These are phyloP conservation scores for Phytophthora chlamydospora DNA, from an alignment of 352 stramenopile genomes.

Conservation along the genomic window DNA sequence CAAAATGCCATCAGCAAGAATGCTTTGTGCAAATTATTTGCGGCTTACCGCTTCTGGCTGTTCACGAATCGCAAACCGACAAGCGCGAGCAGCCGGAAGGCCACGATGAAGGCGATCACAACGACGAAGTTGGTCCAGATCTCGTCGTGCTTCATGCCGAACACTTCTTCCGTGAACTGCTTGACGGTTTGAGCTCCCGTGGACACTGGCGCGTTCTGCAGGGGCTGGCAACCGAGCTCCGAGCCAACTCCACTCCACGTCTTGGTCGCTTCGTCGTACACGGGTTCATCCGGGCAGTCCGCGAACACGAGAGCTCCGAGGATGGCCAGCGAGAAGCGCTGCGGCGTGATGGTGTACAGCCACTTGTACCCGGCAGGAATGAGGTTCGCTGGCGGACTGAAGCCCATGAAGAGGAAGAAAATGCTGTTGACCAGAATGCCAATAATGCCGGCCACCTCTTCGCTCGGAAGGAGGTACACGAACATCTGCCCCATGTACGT, in stretches of 20 bases:
- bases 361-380: conserved; percentile 48
- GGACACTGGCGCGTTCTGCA: conserved; percentile 38
- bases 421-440: conserved; percentile 41
- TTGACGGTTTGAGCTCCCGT: conserved; percentile 43
- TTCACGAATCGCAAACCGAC: conserved; percentile 58
- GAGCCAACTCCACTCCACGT: conserved; percentile 31
- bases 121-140: conserved; percentile 45
- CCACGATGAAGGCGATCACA: conserved; percentile 45
- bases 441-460: conserved; percentile 35
- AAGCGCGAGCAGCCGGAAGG: conserved; percentile 49
- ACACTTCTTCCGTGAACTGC: conserved; percentile 47
- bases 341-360: conserved; percentile 47
- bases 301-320: conserved; percentile 35
- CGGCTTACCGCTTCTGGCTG: conserved; percentile 47
- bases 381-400: conserved; percentile 34
- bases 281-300: conserved; percentile 38
- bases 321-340: conserved; percentile 37
- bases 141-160: conserved; percentile 58
- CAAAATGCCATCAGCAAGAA: too few relatives aligned
- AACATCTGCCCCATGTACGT: conserved; percentile 50
- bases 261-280: conserved; percentile 35
- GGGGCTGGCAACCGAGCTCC: conserved; percentile 43
- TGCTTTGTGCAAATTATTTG: not conserved
- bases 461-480: conserved; percentile 35
- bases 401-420: conserved; percentile 48